Base-by-base conservation (phyloP, 2,329 filamentous ascomycete genomes). In the Aspergillus fischeri region DNA sequence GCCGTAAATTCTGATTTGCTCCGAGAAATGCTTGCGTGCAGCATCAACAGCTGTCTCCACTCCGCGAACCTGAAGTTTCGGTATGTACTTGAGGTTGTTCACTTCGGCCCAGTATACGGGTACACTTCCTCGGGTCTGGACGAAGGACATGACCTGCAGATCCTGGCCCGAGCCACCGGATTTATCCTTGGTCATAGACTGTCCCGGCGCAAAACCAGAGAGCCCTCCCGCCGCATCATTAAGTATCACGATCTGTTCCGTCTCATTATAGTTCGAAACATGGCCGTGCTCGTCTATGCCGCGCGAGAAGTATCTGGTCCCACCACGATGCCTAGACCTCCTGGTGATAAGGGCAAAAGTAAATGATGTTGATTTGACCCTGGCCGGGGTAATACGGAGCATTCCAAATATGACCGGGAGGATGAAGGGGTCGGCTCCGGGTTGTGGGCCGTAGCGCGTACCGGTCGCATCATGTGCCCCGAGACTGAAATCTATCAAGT, bases 231-330 rank as follows among this genome's bases (percentile, higher is more conserved):
- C 82, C 50, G 84, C 82, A 74, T 97, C 94, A 67, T 97, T 97
- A 65, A 97, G 76, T 41, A 99, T 86, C 59, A 96, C 82, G 35
- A 94, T 81, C 72, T 99, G 94, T 72, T 99, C 94, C 0, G 94
- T 97, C 80, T 99, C 94, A 71, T 99, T 99, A 82, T 93, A 99
- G 74, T 99, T 99, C 63, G 94, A 91, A n/a, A 94, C 94, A 72
- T 97, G 86, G 25, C 94, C 94, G 60, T 94, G 82, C 63, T 96
- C 92, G 70, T 99, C 93, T 49, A 97, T 86, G 52, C 94, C 94
- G 63, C 94, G 87, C 2, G 94, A 95, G 72, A 99, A 94, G 77
- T 97, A 97, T 70, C 95, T 83, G 17, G 94, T 97, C 48, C 94
- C 94, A 38, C 88, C 92, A 60, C 93, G 86, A 74, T 94, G 87